Conservation (phyloP, 2,329 filamentous ascomycete species). For the Claviceps maximensis region DNA sequence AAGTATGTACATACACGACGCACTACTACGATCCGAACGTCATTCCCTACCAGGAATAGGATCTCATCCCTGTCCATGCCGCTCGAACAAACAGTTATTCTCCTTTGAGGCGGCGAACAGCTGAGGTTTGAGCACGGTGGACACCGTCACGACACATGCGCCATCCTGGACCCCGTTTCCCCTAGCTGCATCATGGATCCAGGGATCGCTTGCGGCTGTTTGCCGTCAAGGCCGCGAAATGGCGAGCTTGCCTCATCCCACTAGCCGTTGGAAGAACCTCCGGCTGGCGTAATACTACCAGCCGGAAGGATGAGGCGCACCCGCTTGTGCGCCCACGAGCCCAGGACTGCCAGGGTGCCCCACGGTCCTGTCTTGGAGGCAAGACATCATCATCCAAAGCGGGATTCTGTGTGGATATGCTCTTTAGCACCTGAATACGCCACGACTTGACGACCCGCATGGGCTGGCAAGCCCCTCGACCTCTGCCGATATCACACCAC, state of each 20-base stretch:
- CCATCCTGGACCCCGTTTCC: not conserved
- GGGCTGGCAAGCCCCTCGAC: not conserved
- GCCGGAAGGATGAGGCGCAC: conserved; percentile 3
- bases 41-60: not conserved
- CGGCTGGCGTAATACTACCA: not conserved
- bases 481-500: not conserved
- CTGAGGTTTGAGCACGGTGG: not conserved
- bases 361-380: conserved; percentile 1
- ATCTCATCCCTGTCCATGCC: not conserved
- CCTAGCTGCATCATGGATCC: not conserved
- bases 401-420: not conserved
- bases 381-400: conserved; percentile 3
- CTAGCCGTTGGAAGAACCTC: not conserved
- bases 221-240: not conserved
- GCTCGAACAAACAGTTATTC: not conserved
- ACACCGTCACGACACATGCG: not conserved
- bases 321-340: not conserved
- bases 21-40: not conserved
- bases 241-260: not conserved
- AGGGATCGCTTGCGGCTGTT: not conserved
- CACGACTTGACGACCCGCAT: not conserved
- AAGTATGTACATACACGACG: not conserved
- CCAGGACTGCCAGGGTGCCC: conserved; percentile 1
- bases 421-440: not conserved
- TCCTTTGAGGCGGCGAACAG: not conserved